Percentiles rank a stretch among this genome's conserved stretches.
Evolutionary conservation across 768 basidiomycete genomes (phyloP).

Genomic region (Sporobolomyces roseus): DNA sequence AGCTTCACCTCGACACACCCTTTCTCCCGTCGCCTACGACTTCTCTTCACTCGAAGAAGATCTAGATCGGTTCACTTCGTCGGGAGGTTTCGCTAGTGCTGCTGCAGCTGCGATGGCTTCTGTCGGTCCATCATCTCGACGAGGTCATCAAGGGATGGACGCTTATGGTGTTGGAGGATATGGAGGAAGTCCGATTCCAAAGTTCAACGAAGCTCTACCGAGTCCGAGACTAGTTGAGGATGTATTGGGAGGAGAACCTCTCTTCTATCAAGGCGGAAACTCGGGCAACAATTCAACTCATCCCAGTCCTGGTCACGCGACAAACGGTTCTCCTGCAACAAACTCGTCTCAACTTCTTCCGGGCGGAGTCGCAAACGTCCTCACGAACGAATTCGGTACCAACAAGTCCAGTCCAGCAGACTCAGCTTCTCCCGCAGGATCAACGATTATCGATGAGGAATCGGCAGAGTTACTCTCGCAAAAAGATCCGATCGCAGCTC

Average conservation of each 20-base stretch:
- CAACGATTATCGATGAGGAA: conserved; percentile 37
- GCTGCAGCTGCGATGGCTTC: conserved; percentile 39
- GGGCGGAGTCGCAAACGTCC: neutral
- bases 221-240: conserved; percentile 34
- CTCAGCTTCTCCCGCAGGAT: conserved; percentile 21
- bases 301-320: neutral
- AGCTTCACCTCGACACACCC: neutral
- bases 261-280: conserved; percentile 12
- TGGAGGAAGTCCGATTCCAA: conserved; percentile 25
- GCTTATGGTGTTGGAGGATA: conserved; percentile 29
- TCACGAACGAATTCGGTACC: neutral
- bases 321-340: neutral
- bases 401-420: neutral
- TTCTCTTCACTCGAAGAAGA: conserved; percentile 40
- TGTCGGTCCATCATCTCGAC: conserved; percentile 13
- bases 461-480: conserved; percentile 25
- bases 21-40: conserved; percentile 32
- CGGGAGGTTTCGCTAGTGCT: conserved; percentile 37
- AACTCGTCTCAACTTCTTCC: neutral
- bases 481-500: conserved; percentile 86
- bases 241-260: conserved; percentile 26
- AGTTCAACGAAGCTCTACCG: conserved; percentile 11
- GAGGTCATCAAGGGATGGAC: conserved; percentile 1
- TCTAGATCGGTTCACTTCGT: conserved; percentile 37
- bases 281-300: too few relatives aligned